Evolutionary conservation across 345 rosid species (phyloP).

Genomic region (Acer yangbiense): DNA sequence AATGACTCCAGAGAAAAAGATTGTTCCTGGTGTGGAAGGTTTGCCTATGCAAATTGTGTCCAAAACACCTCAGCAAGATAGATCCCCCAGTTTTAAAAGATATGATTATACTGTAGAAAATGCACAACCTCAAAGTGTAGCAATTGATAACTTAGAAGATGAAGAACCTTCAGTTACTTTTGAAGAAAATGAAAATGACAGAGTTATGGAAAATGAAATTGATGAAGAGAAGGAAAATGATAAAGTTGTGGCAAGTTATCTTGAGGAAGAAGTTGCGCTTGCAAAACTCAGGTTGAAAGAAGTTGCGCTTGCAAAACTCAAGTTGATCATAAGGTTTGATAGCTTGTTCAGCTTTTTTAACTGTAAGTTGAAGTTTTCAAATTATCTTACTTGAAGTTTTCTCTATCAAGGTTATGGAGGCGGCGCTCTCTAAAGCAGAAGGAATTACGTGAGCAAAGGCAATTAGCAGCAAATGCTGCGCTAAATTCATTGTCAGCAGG

Average conservation of each 20-base stretch:
- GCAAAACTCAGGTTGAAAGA: constrained; percentile 48
- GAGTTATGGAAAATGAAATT: constrained; percentile 32
- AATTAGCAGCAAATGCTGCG: constrained; percentile 70
- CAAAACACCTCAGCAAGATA: constrained; percentile 40
- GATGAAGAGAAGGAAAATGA: constrained; percentile 40
- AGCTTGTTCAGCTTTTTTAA: constrained; percentile 21
- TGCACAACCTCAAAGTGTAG: constrained; percentile 29
- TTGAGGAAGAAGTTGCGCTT: constrained; percentile 61
- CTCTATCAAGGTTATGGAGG: constrained; percentile 76
- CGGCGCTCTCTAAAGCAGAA: constrained; percentile 61
- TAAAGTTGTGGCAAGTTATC: constrained; percentile 31
- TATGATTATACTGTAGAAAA: constrained; percentile 18
- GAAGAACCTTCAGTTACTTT: constrained; percentile 32
- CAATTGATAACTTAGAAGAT: constrained; percentile 37
- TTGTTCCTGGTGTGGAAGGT: constrained; percentile 36
- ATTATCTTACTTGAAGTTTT: constrained; percentile 18
- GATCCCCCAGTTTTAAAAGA: constrained; percentile 34
- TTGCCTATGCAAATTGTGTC: constrained; percentile 36
- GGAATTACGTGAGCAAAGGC: constrained; percentile 66
- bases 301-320: constrained; percentile 78
- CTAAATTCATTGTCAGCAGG: constrained; percentile 73
- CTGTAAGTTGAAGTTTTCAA: constrained; percentile 12
- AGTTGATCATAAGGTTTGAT: constrained; percentile 76
- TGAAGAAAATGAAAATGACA: constrained; percentile 40
- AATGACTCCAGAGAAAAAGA: constrained; percentile 37